phyloP scores from a whole-genome alignment of 805 yeast species.

The Kodamaea restingae region DNA sequence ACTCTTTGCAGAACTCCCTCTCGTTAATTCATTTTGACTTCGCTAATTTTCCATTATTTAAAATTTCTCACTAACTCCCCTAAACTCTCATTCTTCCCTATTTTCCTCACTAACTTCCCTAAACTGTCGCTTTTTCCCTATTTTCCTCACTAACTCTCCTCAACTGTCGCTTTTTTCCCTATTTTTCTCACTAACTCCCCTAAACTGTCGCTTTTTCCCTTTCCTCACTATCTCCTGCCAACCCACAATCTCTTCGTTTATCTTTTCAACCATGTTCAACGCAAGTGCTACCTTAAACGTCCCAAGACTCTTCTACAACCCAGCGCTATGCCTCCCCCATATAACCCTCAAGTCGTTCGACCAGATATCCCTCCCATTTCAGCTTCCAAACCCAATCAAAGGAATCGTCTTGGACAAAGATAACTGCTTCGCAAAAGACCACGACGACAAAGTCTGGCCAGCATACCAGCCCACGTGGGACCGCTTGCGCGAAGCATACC shows the following conservation, averaged over 20 bases:
- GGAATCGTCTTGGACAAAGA: conserved; percentile 91
- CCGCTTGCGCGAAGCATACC: conserved; percentile 50
- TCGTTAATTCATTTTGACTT: too few species aligned
- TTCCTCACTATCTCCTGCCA: too few species aligned
- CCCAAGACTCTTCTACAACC: conserved; percentile 53
- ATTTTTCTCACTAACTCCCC: too few species aligned
- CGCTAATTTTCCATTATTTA: too few species aligned
- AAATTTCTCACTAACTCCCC: too few species aligned
- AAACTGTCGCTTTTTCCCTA: too few species aligned
- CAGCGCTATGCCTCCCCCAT: conserved; percentile 70
- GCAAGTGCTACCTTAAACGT: conserved; percentile 75
- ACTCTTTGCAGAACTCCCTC: too few species aligned
- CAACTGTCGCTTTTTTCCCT: too few species aligned
- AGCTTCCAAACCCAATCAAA: conserved; percentile 41
- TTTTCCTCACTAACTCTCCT: too few species aligned
- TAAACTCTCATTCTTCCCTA: too few species aligned
- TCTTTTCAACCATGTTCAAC: conserved; percentile 42
- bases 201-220: neutral
- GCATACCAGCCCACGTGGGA: conserved; percentile 57
- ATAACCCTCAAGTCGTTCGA: conserved; percentile 52
- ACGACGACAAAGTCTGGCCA: conserved; percentile 76
- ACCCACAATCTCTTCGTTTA: neutral
- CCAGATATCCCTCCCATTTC: conserved; percentile 53
- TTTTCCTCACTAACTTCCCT: too few species aligned
- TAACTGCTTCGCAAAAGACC: conserved; percentile 87